Percentiles rank a stretch among this genome's conserved stretches.
phyloP scores from a whole-genome alignment of 192 early-diverging fungal species.

The Neocallimastix lanati region DNA sequence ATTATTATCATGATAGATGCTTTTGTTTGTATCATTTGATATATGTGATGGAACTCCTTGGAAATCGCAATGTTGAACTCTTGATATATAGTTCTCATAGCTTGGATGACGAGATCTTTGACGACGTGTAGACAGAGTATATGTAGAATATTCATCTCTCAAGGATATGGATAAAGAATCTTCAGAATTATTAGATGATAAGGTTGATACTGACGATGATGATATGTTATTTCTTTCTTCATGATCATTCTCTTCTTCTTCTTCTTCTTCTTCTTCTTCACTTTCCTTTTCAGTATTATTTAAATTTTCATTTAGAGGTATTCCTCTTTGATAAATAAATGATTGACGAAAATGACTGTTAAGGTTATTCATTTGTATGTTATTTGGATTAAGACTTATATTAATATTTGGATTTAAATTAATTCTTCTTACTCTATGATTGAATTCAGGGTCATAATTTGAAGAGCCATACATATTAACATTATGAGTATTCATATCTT shows the following conservation, averaged over 20 bases:
- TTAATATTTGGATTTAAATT: neutral
- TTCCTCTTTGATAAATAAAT: neutral
- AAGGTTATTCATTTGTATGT: neutral
- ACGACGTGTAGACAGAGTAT: neutral
- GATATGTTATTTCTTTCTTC: neutral
- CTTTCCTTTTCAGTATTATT: neutral
- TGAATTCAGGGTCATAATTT: neutral
- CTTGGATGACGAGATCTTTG: neutral
- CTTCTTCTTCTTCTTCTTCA: neutral
- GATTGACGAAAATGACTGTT: neutral
- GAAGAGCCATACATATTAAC: neutral
- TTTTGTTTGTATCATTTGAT: too few relatives aligned
- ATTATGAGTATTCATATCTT: neutral
- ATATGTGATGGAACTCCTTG: too few relatives aligned
- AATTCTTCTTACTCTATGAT: neutral
- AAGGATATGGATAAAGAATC: neutral
- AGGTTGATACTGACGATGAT: too few relatives aligned
- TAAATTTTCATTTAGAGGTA: neutral
- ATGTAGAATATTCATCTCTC: neutral
- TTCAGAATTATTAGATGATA: neutral
- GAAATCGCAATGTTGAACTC: too few relatives aligned
- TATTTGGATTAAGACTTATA: too few relatives aligned
- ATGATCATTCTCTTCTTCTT: too few relatives aligned
- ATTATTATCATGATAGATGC: neutral
- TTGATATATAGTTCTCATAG: too few relatives aligned